Conservation (phyloP, 345 rosid species). For the Rubroshorea leprosula region DNA sequence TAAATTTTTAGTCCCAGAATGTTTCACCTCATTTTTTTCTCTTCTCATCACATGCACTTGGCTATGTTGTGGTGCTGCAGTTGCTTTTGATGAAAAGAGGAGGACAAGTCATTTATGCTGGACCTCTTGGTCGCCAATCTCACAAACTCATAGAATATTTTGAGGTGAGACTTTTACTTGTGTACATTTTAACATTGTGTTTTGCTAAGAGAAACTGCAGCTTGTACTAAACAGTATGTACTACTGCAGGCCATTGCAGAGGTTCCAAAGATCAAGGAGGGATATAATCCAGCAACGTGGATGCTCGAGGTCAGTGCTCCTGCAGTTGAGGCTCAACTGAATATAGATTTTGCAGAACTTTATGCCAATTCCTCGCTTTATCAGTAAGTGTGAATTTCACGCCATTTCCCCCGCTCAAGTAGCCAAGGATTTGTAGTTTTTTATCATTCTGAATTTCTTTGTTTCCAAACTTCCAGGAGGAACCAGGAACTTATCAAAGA, state of each 20-base stretch:
- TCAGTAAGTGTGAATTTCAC: conserved; percentile 33
- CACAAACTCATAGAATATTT: conserved; percentile 77
- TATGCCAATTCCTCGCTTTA: conserved; percentile 55
- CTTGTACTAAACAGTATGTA: background rate
- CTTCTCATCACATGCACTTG: background rate
- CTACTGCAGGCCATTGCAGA: conserved; percentile 56
- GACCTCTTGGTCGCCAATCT: conserved; percentile 70
- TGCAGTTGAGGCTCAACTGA: conserved; percentile 57
- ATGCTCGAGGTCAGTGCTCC: conserved; percentile 77
- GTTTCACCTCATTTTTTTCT: background rate
- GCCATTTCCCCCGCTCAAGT: background rate
- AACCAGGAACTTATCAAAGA: conserved; percentile 56
- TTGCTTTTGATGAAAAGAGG: conserved; percentile 87
- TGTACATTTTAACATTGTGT: background rate
- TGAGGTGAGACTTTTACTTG: conserved; percentile 47
- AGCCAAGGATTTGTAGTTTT: background rate
- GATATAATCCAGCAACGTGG: conserved; percentile 96
- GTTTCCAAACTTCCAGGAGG: conserved; percentile 38
- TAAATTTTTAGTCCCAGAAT: background rate
- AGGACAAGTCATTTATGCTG: conserved; percentile 85
- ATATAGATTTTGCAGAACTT: conserved; percentile 65
- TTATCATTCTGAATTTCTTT: background rate
- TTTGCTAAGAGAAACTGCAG: background rate
- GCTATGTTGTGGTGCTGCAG: conserved; percentile 32
- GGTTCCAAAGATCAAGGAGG: conserved; percentile 61